Base-by-base conservation (phyloP, 2,329 filamentous ascomycete genomes). In the Daldinia eschscholtzii region DNA sequence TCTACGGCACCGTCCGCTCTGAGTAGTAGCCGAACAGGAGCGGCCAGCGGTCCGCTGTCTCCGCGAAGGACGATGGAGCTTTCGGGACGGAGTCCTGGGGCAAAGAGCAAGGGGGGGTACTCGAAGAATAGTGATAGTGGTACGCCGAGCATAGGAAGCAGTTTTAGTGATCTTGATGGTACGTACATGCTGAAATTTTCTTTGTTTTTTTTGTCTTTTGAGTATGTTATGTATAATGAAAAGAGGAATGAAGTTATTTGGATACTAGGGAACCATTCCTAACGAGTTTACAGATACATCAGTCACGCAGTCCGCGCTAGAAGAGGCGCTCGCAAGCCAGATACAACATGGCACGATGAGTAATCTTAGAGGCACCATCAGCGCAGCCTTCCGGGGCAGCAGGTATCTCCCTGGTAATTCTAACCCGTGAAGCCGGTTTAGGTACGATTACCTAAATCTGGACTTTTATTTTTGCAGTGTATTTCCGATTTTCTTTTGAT, bases 101-200 rank as follows among this genome's bases (percentile, higher is more conserved):
- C 80, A 7, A 86, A 85, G 67, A 82, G 81, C 30, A 85, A 85
- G 73, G 84, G 82, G 73, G 84, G 82, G 0, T 79, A 82, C 52
- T 87, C 86, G 1, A 84, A 85, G 12, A 89, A 91, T 12, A 93
- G 91, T 75, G 91, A 93, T 70, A 91, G 91, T 13, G 91, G 91
- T 13, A 91, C 90, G 13, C 91, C 91, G 1, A 93, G 91, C 74
- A 93, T 94, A 89, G 92, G 92, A 0, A 95, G 92, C 78, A 94
- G 92, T 74, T 96, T 93, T 75, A 95, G 92, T 79, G 93, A 96
- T 81, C 85, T 97, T 48, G 93, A 95, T 77, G 92, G 92, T 88
- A 82, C 65, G 92, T 88, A 82, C 67, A 78, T 1, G 20, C 33
- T 6, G 18, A 28, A 1, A n/a, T 12, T 37, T 13, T 26, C 62